Evolutionary conservation across 805 yeast species (phyloP), one percentile per base, ranked within the genome.

Genomic region (Lachancea waltii): DNA sequence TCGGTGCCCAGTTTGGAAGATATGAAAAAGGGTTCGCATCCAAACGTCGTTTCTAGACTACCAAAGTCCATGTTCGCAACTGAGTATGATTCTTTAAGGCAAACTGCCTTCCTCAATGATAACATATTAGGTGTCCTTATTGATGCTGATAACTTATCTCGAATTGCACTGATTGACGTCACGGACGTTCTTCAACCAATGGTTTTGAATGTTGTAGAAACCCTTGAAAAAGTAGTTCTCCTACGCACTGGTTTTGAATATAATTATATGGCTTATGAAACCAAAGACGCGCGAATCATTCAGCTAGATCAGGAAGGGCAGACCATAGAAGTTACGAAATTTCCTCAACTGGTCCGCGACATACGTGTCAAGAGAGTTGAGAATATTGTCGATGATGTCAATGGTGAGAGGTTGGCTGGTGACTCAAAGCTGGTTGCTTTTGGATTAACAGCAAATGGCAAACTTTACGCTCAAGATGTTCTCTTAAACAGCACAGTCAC

Each of bases 401-500:
- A 51, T 8, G 49, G 47, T n/a, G 56, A 54, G 4, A 54, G 64
- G 58, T 42, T 40, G 10, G 45, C 59, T 8, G 46, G 40, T n/a
- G 54, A 51, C 16, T 51, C 56, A 13, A 53, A 55, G 30, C 37
- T 55, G 22, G 58, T 64, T 11, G 78, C 79, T 0, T 82, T 85
- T 55, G 97, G 96, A 37, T 61, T 90, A 20, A 72, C 95, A 0
- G 62, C 73, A 4, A 76, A 70, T 45, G 97, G 97, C 40, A 82
- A 81, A 51, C 62, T 92, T 10, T 85, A 67, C 56, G 79, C 78
- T 3, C 77, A 81, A 47, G 70, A 70, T 0, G 64, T 67, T 11
- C 77, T 73, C 43, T 56, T 87, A 10, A 70, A 84, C 1, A 67
- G 75, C 3, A 86, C 90, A 10, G 89, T 85, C 10, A 89, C 97